Conservation (phyloP, 2,329 filamentous ascomycete species). For the Colletotrichum endophyticum region DNA sequence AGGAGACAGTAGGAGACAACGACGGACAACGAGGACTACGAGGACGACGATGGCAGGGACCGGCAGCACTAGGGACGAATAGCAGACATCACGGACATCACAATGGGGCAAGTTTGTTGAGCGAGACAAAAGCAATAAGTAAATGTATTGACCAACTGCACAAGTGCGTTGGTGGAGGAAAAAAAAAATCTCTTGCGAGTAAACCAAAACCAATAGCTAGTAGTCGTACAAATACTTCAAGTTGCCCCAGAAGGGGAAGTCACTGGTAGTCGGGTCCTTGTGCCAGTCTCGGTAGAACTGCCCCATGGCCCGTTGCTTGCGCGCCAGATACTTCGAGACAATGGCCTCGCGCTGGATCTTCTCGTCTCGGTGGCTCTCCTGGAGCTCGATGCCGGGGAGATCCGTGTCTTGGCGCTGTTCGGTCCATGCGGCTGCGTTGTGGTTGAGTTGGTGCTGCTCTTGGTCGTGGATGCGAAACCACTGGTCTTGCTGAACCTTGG, state of each 20-base stretch:
- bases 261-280: background rate
- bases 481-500: background rate
- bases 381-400: background rate
- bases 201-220: background rate
- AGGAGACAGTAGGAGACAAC: too few species aligned
- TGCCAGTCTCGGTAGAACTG: background rate
- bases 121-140: too few species aligned
- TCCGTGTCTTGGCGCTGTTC: background rate
- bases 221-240: background rate
- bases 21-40: too few species aligned
- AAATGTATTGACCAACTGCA: background rate
- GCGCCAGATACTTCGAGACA: background rate
- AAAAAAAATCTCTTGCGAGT: background rate
- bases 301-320: background rate
- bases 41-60: background rate
- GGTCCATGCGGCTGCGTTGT: background rate
- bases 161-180: background rate
- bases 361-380: background rate
- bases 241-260: background rate
- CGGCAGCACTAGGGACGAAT: background rate
- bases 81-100: background rate
- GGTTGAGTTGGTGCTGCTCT: background rate
- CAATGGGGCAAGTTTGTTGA: background rate
- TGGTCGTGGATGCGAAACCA: background rate
- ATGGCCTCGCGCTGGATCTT: background rate